Conservation (phyloP, 805 yeast species). For the Blastobotrys americana region DNA sequence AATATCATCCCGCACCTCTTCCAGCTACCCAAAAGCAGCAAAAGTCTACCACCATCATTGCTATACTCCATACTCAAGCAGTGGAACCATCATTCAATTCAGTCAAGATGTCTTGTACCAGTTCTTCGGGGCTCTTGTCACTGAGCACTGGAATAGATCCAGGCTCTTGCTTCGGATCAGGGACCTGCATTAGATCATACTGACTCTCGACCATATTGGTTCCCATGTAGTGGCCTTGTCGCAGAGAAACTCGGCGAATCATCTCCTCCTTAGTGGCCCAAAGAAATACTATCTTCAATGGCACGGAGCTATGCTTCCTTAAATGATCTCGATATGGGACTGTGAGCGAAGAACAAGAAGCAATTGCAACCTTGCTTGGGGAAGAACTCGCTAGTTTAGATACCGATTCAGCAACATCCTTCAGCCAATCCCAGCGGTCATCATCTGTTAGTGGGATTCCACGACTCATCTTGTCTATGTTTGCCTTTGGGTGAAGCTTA, state of each 20-base stretch:
- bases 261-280: slow-evolving; percentile 58
- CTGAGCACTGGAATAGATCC: background rate
- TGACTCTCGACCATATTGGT: slow-evolving; percentile 77
- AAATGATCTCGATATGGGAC: slow-evolving; percentile 61
- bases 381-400: slow-evolving; percentile 26
- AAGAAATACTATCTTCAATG: slow-evolving; percentile 57
- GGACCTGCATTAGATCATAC: slow-evolving; percentile 66
- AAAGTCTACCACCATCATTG: too few species aligned
- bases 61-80: too few species aligned
- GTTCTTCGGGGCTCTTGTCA: slow-evolving; percentile 3
- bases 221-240: slow-evolving; percentile 83
- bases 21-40: background rate
- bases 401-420: slow-evolving; percentile 40
- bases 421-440: slow-evolving; percentile 90
- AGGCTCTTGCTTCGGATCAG: slow-evolving; percentile 29
- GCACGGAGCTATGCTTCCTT: slow-evolving; percentile 28
- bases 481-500: slow-evolving; percentile 59
- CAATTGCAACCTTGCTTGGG: slow-evolving; percentile 37
- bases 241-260: slow-evolving; percentile 47
- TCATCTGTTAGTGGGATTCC: slow-evolving; percentile 82
- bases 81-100: too few species aligned
- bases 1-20: background rate
- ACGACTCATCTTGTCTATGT: slow-evolving; percentile 73
- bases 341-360: slow-evolving; percentile 83
- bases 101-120: slow-evolving; percentile 2